Evolutionary conservation across 2,329 filamentous ascomycete species (phyloP), one percentile per base, ranked within the genome.

Genomic region (Epichloe festucae): DNA sequence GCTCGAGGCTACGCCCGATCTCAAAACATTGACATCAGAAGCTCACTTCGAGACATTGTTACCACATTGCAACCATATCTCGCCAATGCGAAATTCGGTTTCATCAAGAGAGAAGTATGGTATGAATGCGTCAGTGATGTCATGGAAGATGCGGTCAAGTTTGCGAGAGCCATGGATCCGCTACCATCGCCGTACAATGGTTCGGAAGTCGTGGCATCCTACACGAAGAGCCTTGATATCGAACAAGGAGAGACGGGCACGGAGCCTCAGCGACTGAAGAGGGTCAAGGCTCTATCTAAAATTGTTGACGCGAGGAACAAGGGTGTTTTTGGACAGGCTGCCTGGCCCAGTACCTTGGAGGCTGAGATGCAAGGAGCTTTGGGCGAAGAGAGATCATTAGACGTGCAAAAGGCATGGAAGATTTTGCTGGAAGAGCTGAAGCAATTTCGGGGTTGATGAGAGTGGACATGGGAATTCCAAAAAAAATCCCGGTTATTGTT

Each of bases 91-190:
- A 65, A 67, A 40, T 74, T 74, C 43, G 66, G 64, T 8, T 57
- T 60, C 0, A 69, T 78, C 51, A 71, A 75, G 44, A 68, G 73
- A 17, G 70, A 73, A 40, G 67, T 72, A 2, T 80, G 78, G 74
- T 81, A 79, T 58, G 68, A 67, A 27, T 70, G 70, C 38, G 71
- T 73, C 0, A 57, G 58, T 14, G 75, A 78, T 12, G 52, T 81
- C 14, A 67, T 81, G 61, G 62, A 68, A 3, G 68, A 72, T 2
- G 70, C 71, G 0, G 54, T 59, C 11, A 58, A 62, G 1, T 59
- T 57, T 1, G 51, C 56, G 27, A 35, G 54, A 1, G 44, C 58
- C 0, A 55, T 53, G 0, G 61, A 60, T 2, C 57, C 60, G 2
- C 57, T 60, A 4, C 54, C 54, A n/a, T 49, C 52, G 7, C 47